These are phyloP conservation scores for Cladorrhinum sp. DNA, from an alignment of 2,329 filamentous ascomycete species.

Conservation along the genomic window DNA sequence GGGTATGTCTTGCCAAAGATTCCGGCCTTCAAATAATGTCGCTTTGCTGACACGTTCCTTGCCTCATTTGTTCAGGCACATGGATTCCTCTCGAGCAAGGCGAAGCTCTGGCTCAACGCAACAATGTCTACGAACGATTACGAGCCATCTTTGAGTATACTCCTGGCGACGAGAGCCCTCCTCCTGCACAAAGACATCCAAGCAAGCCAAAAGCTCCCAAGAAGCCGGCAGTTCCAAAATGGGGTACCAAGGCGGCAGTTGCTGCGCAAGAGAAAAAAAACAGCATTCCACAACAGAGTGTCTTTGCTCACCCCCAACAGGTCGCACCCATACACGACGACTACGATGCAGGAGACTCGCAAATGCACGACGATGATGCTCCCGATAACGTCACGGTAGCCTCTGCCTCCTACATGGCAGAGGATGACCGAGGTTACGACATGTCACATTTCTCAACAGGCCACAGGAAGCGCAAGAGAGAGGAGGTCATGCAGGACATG, in stretches of 20 bases:
- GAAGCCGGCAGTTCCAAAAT: too few species aligned
- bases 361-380: constrained; percentile 73
- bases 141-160: constrained; percentile 86
- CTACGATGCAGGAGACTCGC: constrained; percentile 60
- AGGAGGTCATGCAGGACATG: constrained; percentile 59
- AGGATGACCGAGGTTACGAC: constrained; percentile 70
- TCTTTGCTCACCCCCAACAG: constrained; percentile 26
- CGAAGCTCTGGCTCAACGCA: constrained; percentile 77
- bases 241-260: constrained; percentile 39
- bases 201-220: constrained; percentile 80
- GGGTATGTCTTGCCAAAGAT: constrained; percentile 48
- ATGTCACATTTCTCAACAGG: constrained; percentile 61
- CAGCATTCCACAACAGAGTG: constrained; percentile 18
- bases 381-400: constrained; percentile 80
- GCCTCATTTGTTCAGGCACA: constrained; percentile 59
- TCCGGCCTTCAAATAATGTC: background rate
- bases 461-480: constrained; percentile 73
- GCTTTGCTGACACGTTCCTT: constrained; percentile 6
- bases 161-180: constrained; percentile 81
- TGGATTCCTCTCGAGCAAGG: constrained; percentile 91
- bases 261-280: constrained; percentile 21
- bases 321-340: constrained; percentile 50
- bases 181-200: constrained; percentile 88
- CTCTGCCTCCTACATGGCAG: constrained; percentile 80
- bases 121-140: constrained; percentile 80